Percentiles rank a stretch among this genome's conserved stretches.
Conservation (phyloP, 306 rosid species). For the Hylodesmum podocarpum region DNA sequence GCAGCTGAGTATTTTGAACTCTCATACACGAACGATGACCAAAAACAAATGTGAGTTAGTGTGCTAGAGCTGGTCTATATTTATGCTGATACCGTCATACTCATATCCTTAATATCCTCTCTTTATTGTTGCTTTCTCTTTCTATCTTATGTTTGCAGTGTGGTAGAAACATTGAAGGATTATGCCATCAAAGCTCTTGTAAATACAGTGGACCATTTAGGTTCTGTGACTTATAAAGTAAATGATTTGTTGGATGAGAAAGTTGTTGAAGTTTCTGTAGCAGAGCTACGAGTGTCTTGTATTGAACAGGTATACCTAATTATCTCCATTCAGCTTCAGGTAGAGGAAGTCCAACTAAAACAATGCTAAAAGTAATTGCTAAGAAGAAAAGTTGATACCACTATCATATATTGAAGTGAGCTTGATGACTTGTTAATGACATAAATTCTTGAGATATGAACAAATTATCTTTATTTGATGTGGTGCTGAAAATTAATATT, state of each 20-base stretch:
- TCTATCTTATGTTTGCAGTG: constrained; percentile 45
- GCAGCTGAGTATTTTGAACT: constrained; percentile 98
- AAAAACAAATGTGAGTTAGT: constrained; percentile 80
- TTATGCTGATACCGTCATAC: not conserved
- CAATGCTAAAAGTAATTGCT: not conserved
- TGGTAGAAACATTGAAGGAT: constrained; percentile 92
- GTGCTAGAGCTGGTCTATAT: constrained; percentile 7
- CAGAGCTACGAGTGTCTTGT: constrained; percentile 85
- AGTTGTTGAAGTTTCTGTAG: constrained; percentile 87
- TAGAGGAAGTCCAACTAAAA: not conserved
- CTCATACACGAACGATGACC: constrained; percentile 92
- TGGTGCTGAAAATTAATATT: not conserved
- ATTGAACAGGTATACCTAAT: constrained; percentile 77
- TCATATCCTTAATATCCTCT: not conserved
- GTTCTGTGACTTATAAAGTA: constrained; percentile 93
- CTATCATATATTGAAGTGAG: not conserved
- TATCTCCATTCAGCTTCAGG: constrained; percentile 2
- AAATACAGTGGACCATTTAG: constrained; percentile 98
- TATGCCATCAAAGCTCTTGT: constrained; percentile 96
- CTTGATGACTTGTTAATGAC: not conserved
- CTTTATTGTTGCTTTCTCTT: constrained; percentile 22
- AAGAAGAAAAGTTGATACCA: not conserved
- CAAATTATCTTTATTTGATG: not conserved
- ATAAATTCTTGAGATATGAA: constrained; percentile 10
- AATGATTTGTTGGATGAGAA: constrained; percentile 92